These are phyloP conservation scores for Lumnitzera littorea DNA, from an alignment of 345 rosid genomes.

Conservation along the genomic window DNA sequence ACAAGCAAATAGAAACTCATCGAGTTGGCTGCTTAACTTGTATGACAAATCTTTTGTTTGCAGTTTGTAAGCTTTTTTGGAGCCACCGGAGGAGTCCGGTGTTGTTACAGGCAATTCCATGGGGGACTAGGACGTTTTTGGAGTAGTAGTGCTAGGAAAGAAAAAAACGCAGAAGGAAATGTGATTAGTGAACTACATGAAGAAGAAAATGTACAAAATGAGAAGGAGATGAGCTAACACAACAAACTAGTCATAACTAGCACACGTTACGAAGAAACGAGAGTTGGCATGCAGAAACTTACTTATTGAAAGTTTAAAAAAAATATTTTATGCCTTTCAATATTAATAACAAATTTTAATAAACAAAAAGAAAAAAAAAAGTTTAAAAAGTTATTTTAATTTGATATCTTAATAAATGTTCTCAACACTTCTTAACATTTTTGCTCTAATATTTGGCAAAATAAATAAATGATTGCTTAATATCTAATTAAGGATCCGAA, in stretches of 20 bases:
- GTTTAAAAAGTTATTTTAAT: no score
- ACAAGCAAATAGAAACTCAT: constrained; percentile 20
- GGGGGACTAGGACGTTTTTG: constrained; percentile 4
- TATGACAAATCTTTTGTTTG: constrained; percentile 59
- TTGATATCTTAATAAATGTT: no score
- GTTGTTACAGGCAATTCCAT: constrained; percentile 68
- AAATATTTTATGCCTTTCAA: no score
- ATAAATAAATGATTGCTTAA: no score
- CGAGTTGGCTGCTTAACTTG: constrained; percentile 33
- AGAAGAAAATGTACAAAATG: constrained; percentile 18
- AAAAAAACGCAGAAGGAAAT: constrained; percentile 12
- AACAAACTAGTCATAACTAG: constrained; percentile 36
- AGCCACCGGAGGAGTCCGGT: constrained; percentile 25
- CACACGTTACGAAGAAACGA: constrained; percentile 15
- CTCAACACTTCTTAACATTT: no score
- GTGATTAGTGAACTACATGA: constrained; percentile 12
- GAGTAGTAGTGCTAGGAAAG: neutral
- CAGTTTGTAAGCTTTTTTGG: constrained; percentile 35
- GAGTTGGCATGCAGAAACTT: constrained; percentile 2
- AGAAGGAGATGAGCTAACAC: constrained; percentile 72
- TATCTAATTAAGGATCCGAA: no score
- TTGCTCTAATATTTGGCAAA: no score
- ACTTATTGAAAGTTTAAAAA: no score
- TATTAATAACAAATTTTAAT: no score
- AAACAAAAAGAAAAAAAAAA: no score